Base-by-base conservation (phyloP, 768 basidiomycete species). In the Xerocomellus dryophilus region DNA sequence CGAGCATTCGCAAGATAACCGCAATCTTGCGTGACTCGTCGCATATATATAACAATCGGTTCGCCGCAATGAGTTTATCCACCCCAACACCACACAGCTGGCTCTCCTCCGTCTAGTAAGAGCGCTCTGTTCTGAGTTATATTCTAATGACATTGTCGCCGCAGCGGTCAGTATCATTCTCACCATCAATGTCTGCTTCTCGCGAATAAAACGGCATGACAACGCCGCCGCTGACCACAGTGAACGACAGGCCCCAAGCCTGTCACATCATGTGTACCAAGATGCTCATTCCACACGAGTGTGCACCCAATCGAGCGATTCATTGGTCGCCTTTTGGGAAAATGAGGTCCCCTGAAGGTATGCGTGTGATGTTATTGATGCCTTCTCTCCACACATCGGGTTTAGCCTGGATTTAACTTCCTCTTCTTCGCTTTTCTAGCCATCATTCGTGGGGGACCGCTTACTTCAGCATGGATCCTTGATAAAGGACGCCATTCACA, bases 401-500 rank as follows among this genome's bases (percentile, higher is more conserved):
- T 40, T 45, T 47, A 36, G 34, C 14, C 15, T 21, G 34, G 44
- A 38, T 40, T 45, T 47, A 36, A 40, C 14, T 18, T 21, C 27
- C n/a, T 25, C n/a, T 53, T 7, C 51, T 23, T 25, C 23, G 5
- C 23, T 12, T 27, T 36, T 52, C 41, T 36, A n/a, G 8, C 7
- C 27, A 27, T 5, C 7, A n/a, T 40, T 45, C 41, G 31, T 42
- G 36, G 44, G 54, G 35, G 31, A 15, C 23, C 43, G 59, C 59
- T 61, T 60, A 60, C 60, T 51, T 60, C 59, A 60, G 60, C 53
- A 38, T 29, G 10, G 29, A 29, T 29, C 1, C 29, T 15, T 18
- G 32, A 56, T 55, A 59, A 54, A 54, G 27, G 25, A 31, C 23
- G 23, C 23, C 23, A 25, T 12, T 12, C 31, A 17, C 47, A 44